Percentiles rank a stretch among this genome's conserved stretches.
Evolutionary conservation across 495 filamentous ascomycete species (phyloP).

Genomic region (Aspergillus affinis): DNA sequence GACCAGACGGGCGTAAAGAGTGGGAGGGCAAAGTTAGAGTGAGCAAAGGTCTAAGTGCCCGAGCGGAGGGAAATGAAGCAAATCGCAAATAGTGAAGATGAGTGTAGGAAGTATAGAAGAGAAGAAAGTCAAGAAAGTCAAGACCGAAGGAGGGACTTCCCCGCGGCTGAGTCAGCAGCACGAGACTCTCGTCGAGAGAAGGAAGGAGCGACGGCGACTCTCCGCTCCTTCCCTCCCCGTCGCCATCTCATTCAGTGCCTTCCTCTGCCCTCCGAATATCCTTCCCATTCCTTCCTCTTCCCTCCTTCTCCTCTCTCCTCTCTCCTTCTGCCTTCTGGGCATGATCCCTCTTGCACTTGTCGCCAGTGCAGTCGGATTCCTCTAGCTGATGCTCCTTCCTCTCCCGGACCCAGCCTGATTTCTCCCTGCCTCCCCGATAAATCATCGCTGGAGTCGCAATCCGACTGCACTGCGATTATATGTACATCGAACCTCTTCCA

Average conservation of each 20-base stretch:
- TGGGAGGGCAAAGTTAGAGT: neutral
- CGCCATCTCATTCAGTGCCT: conserved; percentile 4
- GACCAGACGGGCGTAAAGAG: neutral
- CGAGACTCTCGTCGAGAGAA: conserved; percentile 9
- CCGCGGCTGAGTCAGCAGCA: conserved; percentile 20
- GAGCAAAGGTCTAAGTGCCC: too few species aligned
- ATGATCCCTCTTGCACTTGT: conserved; percentile 43
- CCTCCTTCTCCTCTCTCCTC: conserved; percentile 1
- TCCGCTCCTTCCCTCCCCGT: neutral
- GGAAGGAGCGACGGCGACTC: neutral
- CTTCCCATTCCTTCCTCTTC: neutral
- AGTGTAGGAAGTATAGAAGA: neutral
- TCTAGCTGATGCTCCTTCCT: conserved; percentile 10
- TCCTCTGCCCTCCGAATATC: neutral
- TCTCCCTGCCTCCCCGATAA: neutral
- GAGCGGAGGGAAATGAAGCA: neutral
- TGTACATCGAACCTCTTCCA: neutral
- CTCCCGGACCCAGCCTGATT: conserved; percentile 1
- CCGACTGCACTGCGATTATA: neutral
- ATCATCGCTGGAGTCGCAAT: conserved; percentile 1
- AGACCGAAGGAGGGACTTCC: neutral
- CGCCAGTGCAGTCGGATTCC: conserved; percentile 50
- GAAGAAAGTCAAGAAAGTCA: conserved; percentile 3
- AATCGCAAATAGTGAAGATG: neutral
- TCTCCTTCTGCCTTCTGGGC: conserved; percentile 13